Percentiles rank a stretch among this genome's conserved stretches.
Conservation (phyloP, 306 rosid species). For the Pyrus communis region DNA sequence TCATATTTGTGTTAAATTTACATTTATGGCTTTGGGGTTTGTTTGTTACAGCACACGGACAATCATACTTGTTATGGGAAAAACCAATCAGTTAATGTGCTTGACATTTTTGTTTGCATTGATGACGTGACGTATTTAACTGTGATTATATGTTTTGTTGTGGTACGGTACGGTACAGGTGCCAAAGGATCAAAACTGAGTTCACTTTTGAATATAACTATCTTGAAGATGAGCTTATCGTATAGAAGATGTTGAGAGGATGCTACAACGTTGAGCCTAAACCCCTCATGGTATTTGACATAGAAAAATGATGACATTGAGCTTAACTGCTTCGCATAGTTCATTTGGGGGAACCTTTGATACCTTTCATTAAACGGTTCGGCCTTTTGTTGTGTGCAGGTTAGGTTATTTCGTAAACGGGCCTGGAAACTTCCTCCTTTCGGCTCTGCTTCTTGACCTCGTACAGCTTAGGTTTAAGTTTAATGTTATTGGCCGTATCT, state of each 20-base stretch:
- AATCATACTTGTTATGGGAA: not conserved
- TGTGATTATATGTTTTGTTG: not conserved
- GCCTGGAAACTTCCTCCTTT: not conserved
- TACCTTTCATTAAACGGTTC: not conserved
- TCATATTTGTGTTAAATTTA: no score
- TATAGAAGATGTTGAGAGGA: constrained; percentile 36
- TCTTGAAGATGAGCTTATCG: constrained; percentile 90
- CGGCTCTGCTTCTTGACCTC: not conserved
- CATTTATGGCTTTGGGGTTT: no score
- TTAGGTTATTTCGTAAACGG: not conserved
- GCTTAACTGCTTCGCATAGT: not conserved
- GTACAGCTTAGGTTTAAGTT: not conserved
- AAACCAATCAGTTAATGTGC: not conserved
- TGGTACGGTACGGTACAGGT: constrained; percentile 56
- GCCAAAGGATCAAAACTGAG: constrained; percentile 91
- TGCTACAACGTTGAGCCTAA: not conserved
- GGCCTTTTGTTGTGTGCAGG: not conserved
- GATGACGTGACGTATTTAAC: not conserved
- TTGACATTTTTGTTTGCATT: not conserved
- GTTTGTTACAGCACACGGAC: no score
- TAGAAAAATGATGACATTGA: not conserved
- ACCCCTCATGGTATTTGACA: not conserved
- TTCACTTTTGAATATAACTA: constrained; percentile 90
- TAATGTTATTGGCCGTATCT: not conserved
- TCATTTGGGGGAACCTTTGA: not conserved